These are phyloP conservation scores for Claviceps arundinis DNA, from an alignment of 2,329 filamentous ascomycete genomes.

Conservation along the genomic window DNA sequence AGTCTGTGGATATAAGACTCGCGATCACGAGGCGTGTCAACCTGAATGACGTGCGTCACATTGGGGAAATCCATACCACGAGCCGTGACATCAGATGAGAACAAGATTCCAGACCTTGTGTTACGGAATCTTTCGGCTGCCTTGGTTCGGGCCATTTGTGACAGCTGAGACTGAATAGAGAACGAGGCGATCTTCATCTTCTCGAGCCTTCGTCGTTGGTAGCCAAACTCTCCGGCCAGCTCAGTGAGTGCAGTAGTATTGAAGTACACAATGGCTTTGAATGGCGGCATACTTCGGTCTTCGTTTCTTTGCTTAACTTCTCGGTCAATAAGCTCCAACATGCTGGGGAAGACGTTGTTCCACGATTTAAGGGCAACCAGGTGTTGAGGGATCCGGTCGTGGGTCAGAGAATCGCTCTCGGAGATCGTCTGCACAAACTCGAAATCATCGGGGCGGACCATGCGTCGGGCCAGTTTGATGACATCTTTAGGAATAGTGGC, in stretches of 20 bases:
- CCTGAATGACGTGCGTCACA: conserved; percentile 67
- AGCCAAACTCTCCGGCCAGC: conserved; percentile 42
- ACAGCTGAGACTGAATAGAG: conserved; percentile 69
- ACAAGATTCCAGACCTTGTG: conserved; percentile 48
- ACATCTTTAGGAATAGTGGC: conserved; percentile 83
- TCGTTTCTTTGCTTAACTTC: conserved; percentile 31
- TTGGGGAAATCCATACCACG: conserved; percentile 74
- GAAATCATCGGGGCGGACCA: conserved; percentile 68
- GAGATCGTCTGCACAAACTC: conserved; percentile 83
- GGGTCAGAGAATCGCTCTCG: conserved; percentile 71
- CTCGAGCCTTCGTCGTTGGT: conserved; percentile 25
- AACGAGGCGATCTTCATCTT: conserved; percentile 23
- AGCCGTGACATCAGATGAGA: conserved; percentile 70
- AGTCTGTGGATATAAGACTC: conserved; percentile 68
- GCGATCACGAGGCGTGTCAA: conserved; percentile 49
- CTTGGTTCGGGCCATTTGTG: conserved; percentile 54
- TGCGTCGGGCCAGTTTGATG: conserved; percentile 60
- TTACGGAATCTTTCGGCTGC: conserved; percentile 60
- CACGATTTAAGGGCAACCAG: conserved; percentile 53
- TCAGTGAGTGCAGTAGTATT: conserved; percentile 64
- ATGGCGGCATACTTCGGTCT: conserved; percentile 39
- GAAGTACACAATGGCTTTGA: conserved; percentile 95
- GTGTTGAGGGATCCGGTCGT: conserved; percentile 72
- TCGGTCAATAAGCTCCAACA: conserved; percentile 62
- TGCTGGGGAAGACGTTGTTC: conserved; percentile 61